phyloP scores from a whole-genome alignment of 495 filamentous ascomycete genomes.

The Emericellopsis terricola region DNA sequence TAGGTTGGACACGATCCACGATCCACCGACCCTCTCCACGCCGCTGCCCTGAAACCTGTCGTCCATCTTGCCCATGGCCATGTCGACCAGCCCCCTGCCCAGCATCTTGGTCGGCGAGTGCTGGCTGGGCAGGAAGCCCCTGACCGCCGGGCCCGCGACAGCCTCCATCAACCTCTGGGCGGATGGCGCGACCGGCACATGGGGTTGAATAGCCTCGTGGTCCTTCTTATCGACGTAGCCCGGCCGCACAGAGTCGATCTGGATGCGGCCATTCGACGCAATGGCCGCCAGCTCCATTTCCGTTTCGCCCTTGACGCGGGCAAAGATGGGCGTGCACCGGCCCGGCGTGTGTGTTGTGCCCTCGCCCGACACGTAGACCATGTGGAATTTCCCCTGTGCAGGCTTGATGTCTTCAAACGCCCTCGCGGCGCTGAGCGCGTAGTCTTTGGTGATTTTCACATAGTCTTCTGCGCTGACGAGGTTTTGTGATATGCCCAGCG shows the following conservation, averaged over 20 bases:
- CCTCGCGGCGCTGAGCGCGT: conserved; percentile 39
- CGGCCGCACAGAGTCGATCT: conserved; percentile 33
- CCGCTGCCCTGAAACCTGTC: conserved; percentile 25
- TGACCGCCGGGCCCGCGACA: no score
- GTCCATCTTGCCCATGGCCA: conserved; percentile 37
- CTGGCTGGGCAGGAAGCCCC: conserved; percentile 6
- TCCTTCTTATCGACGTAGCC: conserved; percentile 26
- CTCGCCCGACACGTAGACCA: conserved; percentile 51
- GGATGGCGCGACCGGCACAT: conserved; percentile 25
- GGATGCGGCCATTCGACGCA: conserved; percentile 13
- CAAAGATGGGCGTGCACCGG: conserved; percentile 35
- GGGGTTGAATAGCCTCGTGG: conserved; percentile 31
- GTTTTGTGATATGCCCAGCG: conserved; percentile 40
- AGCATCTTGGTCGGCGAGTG: conserved; percentile 24
- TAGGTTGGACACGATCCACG: conserved; percentile 26
- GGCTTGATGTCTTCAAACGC: conserved; percentile 26
- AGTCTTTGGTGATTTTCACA: conserved; percentile 45
- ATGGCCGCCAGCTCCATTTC: conserved; percentile 33
- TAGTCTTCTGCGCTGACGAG: conserved; percentile 45
- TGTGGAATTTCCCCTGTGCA: conserved; percentile 31
- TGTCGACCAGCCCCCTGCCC: conserved; percentile 25
- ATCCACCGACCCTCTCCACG: conserved; percentile 21
- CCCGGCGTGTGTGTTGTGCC: conserved; percentile 30
- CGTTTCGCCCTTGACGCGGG: conserved; percentile 41
- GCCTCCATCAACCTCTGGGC: conserved; percentile 3